phyloP scores from a whole-genome alignment of 805 yeast species.

The Candida methanosorbosa region DNA sequence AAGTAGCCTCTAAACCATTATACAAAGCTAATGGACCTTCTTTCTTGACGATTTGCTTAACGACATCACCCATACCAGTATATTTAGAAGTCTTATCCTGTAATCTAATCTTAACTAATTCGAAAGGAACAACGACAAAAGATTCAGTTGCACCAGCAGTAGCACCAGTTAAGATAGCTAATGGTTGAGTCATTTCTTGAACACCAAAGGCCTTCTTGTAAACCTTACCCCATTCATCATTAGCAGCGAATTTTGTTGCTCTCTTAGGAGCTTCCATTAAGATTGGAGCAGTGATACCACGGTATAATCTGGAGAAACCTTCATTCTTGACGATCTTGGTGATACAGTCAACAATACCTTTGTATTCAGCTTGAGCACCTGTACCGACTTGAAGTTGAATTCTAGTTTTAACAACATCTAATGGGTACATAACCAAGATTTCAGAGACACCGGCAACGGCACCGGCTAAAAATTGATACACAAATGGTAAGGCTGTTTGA shows the following conservation, averaged over 20 bases:
- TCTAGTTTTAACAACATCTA: slow-evolving; percentile 95
- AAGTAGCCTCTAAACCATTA: slow-evolving; percentile 92
- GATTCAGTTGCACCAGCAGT: slow-evolving; percentile 98
- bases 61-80: slow-evolving; percentile 78
- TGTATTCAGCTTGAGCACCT: slow-evolving; percentile 52
- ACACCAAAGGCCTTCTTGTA: slow-evolving; percentile 69
- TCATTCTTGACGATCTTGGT: slow-evolving; percentile 77
- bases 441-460: slow-evolving; percentile 98
- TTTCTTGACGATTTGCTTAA: slow-evolving; percentile 55
- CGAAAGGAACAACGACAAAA: slow-evolving; percentile 96
- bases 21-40: slow-evolving; percentile 82
- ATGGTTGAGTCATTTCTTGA: slow-evolving; percentile 61
- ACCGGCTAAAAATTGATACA: slow-evolving; percentile 86
- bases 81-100: slow-evolving; percentile 83
- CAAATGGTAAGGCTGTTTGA: slow-evolving; percentile 68
- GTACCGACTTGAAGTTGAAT: slow-evolving; percentile 74
- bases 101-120: slow-evolving; percentile 86
- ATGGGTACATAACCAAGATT: slow-evolving; percentile 89
- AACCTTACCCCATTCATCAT: slow-evolving; percentile 90
- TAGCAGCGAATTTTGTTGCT: slow-evolving; percentile 97
- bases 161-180: slow-evolving; percentile 91
- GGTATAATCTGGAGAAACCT: slow-evolving; percentile 76
- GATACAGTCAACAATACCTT: slow-evolving; percentile 79
- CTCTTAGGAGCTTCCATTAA: slow-evolving; percentile 99
- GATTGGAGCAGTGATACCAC: slow-evolving; percentile 94